Evolutionary conservation across 2,329 filamentous ascomycete species (phyloP).

Genomic region (Colletotrichum australisinense): DNA sequence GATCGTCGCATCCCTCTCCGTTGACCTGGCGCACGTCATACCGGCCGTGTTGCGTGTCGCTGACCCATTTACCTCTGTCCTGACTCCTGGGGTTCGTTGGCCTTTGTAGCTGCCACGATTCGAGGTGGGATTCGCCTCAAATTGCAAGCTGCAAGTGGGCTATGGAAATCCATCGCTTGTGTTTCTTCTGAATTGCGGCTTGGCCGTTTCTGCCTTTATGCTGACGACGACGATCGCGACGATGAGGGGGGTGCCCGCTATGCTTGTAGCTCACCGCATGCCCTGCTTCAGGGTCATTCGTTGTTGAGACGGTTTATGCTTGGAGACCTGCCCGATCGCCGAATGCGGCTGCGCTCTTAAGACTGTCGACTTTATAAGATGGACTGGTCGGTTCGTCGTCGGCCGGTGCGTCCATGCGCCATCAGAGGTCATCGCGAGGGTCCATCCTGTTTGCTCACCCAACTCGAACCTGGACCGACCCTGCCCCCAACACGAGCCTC

Average conservation of each 20-base stretch:
- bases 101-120: background rate
- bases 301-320: constrained; percentile 19
- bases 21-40: constrained; percentile 17
- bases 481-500: constrained; percentile 26
- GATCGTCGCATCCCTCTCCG: background rate
- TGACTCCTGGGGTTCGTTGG: background rate
- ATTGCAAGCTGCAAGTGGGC: background rate
- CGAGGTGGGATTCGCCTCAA: background rate
- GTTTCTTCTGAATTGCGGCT: background rate
- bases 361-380: background rate
- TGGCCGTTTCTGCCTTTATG: background rate
- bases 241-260: background rate
- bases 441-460: constrained; percentile 12
- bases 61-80: background rate
- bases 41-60: background rate
- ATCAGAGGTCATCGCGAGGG: constrained; percentile 14
- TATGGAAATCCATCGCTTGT: background rate
- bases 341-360: constrained; percentile 11
- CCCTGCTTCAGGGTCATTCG: constrained; percentile 17
- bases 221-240: constrained; percentile 5
- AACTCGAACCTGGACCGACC: constrained; percentile 18
- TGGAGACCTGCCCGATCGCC: background rate
- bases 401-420: constrained; percentile 19
- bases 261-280: background rate
- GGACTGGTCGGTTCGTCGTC: constrained; percentile 16